These are phyloP conservation scores for Ciborinia camelliae DNA, from an alignment of 2,329 filamentous ascomycete genomes.

Conservation along the genomic window DNA sequence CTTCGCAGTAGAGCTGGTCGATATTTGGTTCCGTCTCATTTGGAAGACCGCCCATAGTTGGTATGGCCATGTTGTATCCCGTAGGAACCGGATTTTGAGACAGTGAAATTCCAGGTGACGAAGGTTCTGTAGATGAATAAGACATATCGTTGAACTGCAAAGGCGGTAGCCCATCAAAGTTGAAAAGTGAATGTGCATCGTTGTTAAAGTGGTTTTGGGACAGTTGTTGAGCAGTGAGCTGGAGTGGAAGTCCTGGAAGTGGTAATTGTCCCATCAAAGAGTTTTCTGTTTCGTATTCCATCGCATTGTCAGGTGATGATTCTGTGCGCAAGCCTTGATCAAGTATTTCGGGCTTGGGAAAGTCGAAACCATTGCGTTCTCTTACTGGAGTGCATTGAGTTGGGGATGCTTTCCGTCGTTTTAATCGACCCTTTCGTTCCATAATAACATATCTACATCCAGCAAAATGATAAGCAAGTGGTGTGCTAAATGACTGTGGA, in stretches of 20 bases:
- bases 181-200: constrained; percentile 3
- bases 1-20: constrained; percentile 12
- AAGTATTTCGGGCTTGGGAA: not conserved
- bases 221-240: not conserved
- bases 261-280: constrained; percentile 7
- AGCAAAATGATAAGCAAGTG: constrained; percentile 1
- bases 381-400: constrained; percentile 3
- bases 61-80: constrained; percentile 8
- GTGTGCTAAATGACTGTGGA: not conserved
- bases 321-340: constrained; percentile 4
- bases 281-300: constrained; percentile 10
- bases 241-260: constrained; percentile 3
- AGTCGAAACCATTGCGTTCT: constrained; percentile 1
- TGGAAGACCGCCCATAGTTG: not conserved
- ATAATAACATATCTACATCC: constrained; percentile 15
- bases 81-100: not conserved
- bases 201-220: constrained; percentile 5
- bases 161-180: constrained; percentile 11
- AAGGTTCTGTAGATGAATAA: constrained; percentile 9
- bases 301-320: constrained; percentile 8
- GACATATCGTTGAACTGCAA: constrained; percentile 14
- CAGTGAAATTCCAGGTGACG: constrained; percentile 12
- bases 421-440: constrained; percentile 12
- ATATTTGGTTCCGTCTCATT: constrained; percentile 3
- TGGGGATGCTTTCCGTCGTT: constrained; percentile 2